Conservation (phyloP, 345 rosid genomes). For the Rhodamnia argentea region DNA sequence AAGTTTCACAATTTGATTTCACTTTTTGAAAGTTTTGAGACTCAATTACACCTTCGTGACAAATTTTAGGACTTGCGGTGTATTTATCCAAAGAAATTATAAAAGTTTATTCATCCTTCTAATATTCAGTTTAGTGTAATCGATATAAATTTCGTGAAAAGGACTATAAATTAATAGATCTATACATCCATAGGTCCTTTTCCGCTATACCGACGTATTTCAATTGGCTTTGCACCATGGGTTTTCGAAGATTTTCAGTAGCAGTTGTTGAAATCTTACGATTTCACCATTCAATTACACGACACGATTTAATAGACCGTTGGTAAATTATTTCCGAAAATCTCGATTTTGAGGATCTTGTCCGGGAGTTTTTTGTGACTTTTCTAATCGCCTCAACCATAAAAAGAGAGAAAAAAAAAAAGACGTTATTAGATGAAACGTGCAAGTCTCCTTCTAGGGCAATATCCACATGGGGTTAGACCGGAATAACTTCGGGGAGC, state of each 20-base stretch:
- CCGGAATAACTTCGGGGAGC: background rate
- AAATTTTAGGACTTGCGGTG: too few species aligned
- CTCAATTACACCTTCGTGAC: too few species aligned
- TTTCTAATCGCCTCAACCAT: background rate
- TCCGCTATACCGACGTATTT: background rate
- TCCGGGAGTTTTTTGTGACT: background rate
- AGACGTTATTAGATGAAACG: background rate
- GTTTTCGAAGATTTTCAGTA: too few species aligned
- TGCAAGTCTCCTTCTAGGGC: background rate
- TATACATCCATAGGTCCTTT: background rate
- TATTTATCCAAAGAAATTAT: too few species aligned
- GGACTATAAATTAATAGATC: background rate
- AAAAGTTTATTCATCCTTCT: background rate
- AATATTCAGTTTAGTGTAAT: background rate
- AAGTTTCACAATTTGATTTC: too few species aligned
- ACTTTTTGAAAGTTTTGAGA: too few species aligned
- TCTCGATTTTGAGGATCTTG: background rate
- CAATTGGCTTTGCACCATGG: background rate
- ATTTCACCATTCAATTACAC: too few species aligned
- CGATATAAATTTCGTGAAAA: background rate
- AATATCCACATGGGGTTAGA: background rate
- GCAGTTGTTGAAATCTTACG: too few species aligned
- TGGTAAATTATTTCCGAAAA: background rate
- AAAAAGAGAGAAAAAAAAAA: background rate
- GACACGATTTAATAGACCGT: too few species aligned